Evolutionary conservation across 1,139 yeast genomes (phyloP).

Genomic region (Geotrichum bryndzae): DNA sequence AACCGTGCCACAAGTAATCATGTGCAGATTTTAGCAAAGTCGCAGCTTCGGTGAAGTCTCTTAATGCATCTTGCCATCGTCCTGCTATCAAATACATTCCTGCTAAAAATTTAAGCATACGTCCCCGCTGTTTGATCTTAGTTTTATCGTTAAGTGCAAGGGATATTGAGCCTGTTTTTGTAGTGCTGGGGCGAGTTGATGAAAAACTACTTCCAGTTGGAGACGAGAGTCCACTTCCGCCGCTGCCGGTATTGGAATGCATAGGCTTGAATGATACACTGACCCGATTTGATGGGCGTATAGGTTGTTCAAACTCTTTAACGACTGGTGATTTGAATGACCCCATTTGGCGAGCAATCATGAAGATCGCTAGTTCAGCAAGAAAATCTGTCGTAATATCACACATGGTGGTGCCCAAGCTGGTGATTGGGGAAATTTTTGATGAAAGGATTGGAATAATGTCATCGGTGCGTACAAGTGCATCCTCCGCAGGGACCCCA

Average conservation of each 20-base stretch:
- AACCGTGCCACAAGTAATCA: slow-evolving; percentile 84
- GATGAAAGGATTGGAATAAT: slow-evolving; percentile 31
- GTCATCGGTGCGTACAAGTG: slow-evolving; percentile 27
- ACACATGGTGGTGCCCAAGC: slow-evolving; percentile 66
- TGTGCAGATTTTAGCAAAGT: slow-evolving; percentile 52
- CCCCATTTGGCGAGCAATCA: slow-evolving; percentile 37
- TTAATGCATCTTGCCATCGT: slow-evolving; percentile 61
- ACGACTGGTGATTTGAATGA: slow-evolving; percentile 34
- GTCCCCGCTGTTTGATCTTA: slow-evolving; percentile 55
- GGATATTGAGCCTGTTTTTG: slow-evolving; percentile 34
- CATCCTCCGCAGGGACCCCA: slow-evolving; percentile 42
- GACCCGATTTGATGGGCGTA: slow-evolving; percentile 1
- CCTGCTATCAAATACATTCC: slow-evolving; percentile 78
- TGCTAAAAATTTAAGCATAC: slow-evolving; percentile 71
- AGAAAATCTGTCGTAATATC: slow-evolving; percentile 64
- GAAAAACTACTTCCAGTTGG: slow-evolving; percentile 9
- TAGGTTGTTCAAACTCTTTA: slow-evolving; percentile 28
- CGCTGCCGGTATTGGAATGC: slow-evolving; percentile 7
- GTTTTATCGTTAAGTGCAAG: slow-evolving; percentile 45
- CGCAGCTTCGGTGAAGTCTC: slow-evolving; percentile 68
- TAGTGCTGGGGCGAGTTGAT: background rate
- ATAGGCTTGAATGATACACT: slow-evolving; percentile 13
- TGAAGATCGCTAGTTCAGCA: slow-evolving; percentile 57
- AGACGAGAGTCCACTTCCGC: slow-evolving; percentile 12
- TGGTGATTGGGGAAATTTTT: slow-evolving; percentile 33